A percentile compares a stretch with the other conserved stretches of the same genome.
Evolutionary conservation across 108 stramenopile genomes (phyloP).

Genomic region (Skeletonema marinoi): DNA sequence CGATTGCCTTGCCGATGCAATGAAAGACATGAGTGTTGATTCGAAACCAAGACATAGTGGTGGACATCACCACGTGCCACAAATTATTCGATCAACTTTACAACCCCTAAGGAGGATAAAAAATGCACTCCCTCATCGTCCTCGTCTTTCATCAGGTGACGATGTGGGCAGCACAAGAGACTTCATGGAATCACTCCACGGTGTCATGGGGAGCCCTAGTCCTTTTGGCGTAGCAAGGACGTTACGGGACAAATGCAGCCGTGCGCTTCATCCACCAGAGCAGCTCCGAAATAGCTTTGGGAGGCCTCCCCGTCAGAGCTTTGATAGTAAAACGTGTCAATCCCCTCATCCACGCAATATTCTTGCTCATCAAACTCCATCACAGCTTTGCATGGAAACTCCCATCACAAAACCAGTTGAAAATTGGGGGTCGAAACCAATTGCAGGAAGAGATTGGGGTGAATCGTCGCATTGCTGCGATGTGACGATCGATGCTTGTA

Average conservation of each 20-base stretch:
- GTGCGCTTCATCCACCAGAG: conserved; percentile 16
- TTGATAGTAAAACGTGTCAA: conserved; percentile 15
- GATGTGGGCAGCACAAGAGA: conserved; percentile 27
- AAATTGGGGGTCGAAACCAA: conserved; percentile 77
- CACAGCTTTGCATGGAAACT: conserved; percentile 9
- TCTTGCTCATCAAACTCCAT: conserved; percentile 26
- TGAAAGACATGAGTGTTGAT: conserved; percentile 25
- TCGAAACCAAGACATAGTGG: conserved; percentile 14
- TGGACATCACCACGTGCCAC: conserved; percentile 9
- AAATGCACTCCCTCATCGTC: conserved; percentile 5
- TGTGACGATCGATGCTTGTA: conserved; percentile 40
- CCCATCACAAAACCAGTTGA: conserved; percentile 62
- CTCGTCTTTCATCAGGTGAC: conserved; percentile 40
- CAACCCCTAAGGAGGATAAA: conserved; percentile 29
- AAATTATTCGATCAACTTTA: conserved; percentile 32
- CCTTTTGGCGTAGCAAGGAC: conserved; percentile 16
- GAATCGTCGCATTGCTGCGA: conserved; percentile 50
- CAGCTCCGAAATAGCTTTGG: conserved; percentile 30
- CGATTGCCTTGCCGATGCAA: conserved; percentile 28
- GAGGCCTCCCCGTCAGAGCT: conserved; percentile 1
- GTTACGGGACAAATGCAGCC: conserved; percentile 18
- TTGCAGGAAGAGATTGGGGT: conserved; percentile 80
- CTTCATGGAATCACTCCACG: conserved; percentile 38
- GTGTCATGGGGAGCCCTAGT: conserved; percentile 16
- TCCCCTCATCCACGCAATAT: conserved; percentile 46